Evolutionary conservation across 106 monocot genomes (phyloP), one percentile per base, ranked within the genome.

Genomic region (Dioscorea dumetorum): DNA sequence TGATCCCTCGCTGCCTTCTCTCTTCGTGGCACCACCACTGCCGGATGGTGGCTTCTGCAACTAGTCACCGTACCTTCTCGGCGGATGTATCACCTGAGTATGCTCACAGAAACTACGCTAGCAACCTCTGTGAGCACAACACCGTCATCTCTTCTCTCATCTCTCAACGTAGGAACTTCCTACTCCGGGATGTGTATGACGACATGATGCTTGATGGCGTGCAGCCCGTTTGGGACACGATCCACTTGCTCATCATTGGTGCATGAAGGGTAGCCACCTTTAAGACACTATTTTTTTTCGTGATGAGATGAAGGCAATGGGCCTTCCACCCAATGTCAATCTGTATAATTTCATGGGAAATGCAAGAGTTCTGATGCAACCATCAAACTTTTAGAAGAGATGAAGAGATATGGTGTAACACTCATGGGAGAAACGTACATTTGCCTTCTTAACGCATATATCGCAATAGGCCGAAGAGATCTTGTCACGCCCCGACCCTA

Each of bases 141-240:
- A 87, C 97, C 28, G 97, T 99, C 70, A 83, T 90, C 60, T 76
- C 80, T 11, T 89, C 89, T 58, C 76, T 93, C 62, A 74, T 89
- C 64, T 78, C 84, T 54, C 82, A 90, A 71, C 76, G 97, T 21
- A 99, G 97, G 81, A 53, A 67, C 12, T 93, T 72, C 81, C 78
- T 99, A 70, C 65, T 99, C 50, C 78, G 97, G 67, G 97, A 99
- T 78, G 92, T 85, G 50, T 99, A 99, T 35, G 97, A 99, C 64
- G 97, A 99, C 57, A 99, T 99, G 93, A 77, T 99, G 78, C 87
- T 99, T 4, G 97, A 99, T 48, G 97, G 90, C 22, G 90, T 99
- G 33, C 88, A 93, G 83, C 97, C 97, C 13, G 52, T 81, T 67
- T 79, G 97, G 33, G 97, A 93, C 60, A 99, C 92, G 12, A 93